These are phyloP conservation scores for Ceratocystis destructans DNA, from an alignment of 2,329 filamentous ascomycete genomes.

Conservation along the genomic window DNA sequence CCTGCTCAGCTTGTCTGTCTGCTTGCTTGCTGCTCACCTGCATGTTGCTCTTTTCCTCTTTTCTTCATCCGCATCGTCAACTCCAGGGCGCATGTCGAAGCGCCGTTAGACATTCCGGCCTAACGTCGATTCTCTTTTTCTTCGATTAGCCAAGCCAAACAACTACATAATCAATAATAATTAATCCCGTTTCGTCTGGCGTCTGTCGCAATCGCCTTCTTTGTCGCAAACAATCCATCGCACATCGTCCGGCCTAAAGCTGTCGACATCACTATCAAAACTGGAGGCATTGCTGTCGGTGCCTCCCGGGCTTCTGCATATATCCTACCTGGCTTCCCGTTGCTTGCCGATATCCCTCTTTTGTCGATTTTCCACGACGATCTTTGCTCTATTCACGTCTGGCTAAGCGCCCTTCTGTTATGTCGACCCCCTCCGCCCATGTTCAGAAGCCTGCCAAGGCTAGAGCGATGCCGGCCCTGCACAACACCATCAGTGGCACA, in stretches of 20 bases:
- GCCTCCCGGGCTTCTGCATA: too few species aligned
- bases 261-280: neutral
- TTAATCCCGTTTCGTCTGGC: neutral
- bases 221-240: neutral
- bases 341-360: too few species aligned
- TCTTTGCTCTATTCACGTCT: too few species aligned
- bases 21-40: neutral
- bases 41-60: neutral
- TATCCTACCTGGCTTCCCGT: too few species aligned
- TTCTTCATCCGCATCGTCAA: neutral
- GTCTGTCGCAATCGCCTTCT: neutral
- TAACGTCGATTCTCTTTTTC: too few species aligned
- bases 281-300: too few species aligned
- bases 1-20: neutral
- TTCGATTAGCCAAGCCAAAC: too few species aligned
- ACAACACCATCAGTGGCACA: constrained; percentile 7
- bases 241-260: neutral
- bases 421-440: neutral
- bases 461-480: neutral
- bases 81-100: too few species aligned
- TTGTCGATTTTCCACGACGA: too few species aligned
- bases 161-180: too few species aligned
- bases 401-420: neutral
- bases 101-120: too few species aligned
- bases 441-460: neutral